phyloP scores from a whole-genome alignment of 2,329 filamentous ascomycete species.

The Penicillium sp. region DNA sequence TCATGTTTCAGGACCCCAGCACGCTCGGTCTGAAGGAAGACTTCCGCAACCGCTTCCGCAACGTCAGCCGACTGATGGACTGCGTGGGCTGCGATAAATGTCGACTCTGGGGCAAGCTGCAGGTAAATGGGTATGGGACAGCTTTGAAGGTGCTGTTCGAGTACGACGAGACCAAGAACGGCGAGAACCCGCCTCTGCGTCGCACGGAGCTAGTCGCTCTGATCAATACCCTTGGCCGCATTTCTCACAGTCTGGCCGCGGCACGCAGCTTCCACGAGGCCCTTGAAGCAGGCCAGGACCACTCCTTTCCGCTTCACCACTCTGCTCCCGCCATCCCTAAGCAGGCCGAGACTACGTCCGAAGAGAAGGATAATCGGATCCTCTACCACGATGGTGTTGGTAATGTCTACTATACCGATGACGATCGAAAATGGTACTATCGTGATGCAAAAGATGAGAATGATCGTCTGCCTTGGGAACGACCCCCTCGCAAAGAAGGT shows the following conservation, averaged over 20 bases:
- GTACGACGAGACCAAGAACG: constrained; percentile 67
- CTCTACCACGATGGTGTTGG: constrained; percentile 34
- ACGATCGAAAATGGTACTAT: too few species aligned
- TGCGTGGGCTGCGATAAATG: constrained; percentile 99
- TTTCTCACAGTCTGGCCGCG: constrained; percentile 75
- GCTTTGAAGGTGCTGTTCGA: constrained; percentile 96
- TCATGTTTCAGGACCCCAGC: constrained; percentile 78
- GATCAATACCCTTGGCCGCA: constrained; percentile 87
- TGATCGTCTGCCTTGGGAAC: constrained; percentile 34
- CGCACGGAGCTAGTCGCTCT: constrained; percentile 91
- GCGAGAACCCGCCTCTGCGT: constrained; percentile 68
- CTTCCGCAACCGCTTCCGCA: constrained; percentile 94
- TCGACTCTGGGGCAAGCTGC: constrained; percentile 94
- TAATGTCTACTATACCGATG: too few species aligned
- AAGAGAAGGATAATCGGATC: not conserved
- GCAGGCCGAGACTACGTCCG: constrained; percentile 9
- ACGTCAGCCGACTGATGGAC: constrained; percentile 95
- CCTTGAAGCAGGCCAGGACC: constrained; percentile 37
- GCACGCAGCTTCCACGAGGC: constrained; percentile 67
- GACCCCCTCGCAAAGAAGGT: constrained; percentile 31
- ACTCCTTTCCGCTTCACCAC: constrained; percentile 30
- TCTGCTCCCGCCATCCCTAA: constrained; percentile 28
- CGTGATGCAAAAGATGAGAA: constrained; percentile 40
- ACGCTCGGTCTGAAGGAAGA: constrained; percentile 84
- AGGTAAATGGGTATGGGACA: constrained; percentile 90